Evolutionary conservation across 1,284 basidiomycete genomes (phyloP).

Genomic region (Cryptococcus hybrid): DNA sequence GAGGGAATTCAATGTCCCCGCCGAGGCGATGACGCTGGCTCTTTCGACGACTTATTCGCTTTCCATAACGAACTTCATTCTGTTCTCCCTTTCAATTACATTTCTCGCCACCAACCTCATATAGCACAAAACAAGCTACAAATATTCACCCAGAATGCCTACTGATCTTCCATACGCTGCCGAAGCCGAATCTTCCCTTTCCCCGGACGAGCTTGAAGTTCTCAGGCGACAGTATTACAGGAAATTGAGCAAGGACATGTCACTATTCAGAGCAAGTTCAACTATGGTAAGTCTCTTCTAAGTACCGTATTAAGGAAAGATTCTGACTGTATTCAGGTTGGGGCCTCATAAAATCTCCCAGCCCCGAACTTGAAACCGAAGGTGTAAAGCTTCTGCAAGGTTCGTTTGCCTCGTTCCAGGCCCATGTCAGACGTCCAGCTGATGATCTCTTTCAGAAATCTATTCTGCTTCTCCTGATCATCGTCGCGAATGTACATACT

Average conservation of each 20-base stretch:
- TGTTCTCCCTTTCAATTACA: too few relatives aligned
- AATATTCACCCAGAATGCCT: conserved; percentile 32
- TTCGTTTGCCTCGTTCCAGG: conserved; percentile 40
- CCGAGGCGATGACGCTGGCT: too few relatives aligned
- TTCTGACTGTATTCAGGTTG: conserved; percentile 53
- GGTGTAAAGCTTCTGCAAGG: conserved; percentile 91
- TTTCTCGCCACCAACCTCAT: too few relatives aligned
- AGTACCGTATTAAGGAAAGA: not conserved
- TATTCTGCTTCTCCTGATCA: conserved; percentile 85
- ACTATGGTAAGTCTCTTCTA: conserved; percentile 64
- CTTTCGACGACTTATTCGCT: too few relatives aligned
- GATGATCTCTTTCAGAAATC: conserved; percentile 62
- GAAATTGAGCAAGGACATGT: conserved; percentile 81
- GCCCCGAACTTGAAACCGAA: conserved; percentile 78
- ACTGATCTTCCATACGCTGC: conserved; percentile 95
- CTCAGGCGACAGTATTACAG: conserved; percentile 80
- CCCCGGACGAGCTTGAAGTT: conserved; percentile 87
- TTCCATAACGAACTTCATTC: too few relatives aligned
- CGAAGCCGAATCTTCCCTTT: conserved; percentile 84
- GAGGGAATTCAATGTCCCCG: too few relatives aligned
- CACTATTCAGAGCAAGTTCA: conserved; percentile 96
- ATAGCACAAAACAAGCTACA: too few relatives aligned
- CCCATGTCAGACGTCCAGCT: not conserved
- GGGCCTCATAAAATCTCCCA: conserved; percentile 88
- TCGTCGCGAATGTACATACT: conserved; percentile 94